Conservation (phyloP, 352 stramenopile species). For the Sclerospora graminicola region DNA sequence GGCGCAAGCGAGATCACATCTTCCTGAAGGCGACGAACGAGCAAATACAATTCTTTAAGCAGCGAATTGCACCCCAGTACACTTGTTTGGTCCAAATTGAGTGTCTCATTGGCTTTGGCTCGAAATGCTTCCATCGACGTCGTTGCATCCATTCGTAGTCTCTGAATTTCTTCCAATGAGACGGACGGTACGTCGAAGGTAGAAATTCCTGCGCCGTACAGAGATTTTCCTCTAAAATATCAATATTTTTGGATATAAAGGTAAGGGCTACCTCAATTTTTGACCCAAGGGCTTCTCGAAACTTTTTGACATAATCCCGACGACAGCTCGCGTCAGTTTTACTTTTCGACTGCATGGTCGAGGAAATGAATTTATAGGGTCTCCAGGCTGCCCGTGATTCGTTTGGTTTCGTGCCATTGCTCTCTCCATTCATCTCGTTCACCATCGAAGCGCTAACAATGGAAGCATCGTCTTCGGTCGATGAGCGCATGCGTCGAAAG, state of each 20-base stretch:
- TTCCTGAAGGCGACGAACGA: slow-evolving; percentile 45
- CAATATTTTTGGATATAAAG: slow-evolving; percentile 54
- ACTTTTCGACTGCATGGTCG: slow-evolving; percentile 56
- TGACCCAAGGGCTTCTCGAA: slow-evolving; percentile 27
- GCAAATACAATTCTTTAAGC: slow-evolving; percentile 45
- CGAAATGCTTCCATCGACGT: slow-evolving; percentile 33
- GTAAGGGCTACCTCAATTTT: slow-evolving; percentile 28
- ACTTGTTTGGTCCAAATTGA: slow-evolving; percentile 28
- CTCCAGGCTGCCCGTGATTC: slow-evolving; percentile 34
- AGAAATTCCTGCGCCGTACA: slow-evolving; percentile 46
- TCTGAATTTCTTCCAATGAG: slow-evolving; percentile 45
- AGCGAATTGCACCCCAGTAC: slow-evolving; percentile 64
- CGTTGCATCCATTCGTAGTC: slow-evolving; percentile 30
- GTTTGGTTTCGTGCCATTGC: slow-evolving; percentile 13
- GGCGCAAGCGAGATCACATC: slow-evolving; percentile 48
- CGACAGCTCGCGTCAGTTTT: slow-evolving; percentile 30
- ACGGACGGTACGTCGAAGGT: slow-evolving; percentile 42
- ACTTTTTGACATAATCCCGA: slow-evolving; percentile 44
- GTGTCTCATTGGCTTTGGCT: slow-evolving; percentile 9
- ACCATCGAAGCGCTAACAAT: slow-evolving; percentile 21
- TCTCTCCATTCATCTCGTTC: slow-evolving; percentile 17
- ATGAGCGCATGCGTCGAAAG: slow-evolving; percentile 45
- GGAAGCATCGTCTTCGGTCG: slow-evolving; percentile 42
- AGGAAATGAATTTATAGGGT: slow-evolving; percentile 69
- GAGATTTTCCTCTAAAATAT: slow-evolving; percentile 65